These are phyloP conservation scores for Lippia alba DNA, from an alignment of 305 asterid genomes.

Conservation along the genomic window DNA sequence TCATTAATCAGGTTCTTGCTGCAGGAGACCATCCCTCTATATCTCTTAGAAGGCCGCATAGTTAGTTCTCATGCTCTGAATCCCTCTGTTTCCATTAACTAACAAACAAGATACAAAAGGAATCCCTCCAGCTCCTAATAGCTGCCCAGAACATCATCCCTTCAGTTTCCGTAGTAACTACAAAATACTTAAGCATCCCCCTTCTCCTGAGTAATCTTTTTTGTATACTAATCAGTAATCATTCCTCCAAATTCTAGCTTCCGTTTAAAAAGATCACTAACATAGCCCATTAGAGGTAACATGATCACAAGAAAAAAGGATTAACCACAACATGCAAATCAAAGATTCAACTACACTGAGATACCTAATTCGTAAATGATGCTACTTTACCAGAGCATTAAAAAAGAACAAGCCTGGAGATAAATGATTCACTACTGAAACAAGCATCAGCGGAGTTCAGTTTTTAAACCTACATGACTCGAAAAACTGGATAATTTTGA, in stretches of 20 bases:
- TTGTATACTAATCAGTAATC: not conserved
- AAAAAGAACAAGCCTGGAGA: not conserved
- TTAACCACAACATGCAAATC: conserved; percentile 2
- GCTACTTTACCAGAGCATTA: conserved; percentile 1
- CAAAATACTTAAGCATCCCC: not conserved
- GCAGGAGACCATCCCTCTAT: not conserved
- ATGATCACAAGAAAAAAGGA: conserved; percentile 11
- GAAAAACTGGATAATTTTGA: conserved; percentile 1
- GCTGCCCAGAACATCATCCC: conserved; percentile 2
- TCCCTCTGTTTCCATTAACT: not conserved
- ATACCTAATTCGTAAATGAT: not conserved
- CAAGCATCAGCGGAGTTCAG: conserved; percentile 2
- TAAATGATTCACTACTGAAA: conserved; percentile 3
- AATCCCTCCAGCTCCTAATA: not conserved
- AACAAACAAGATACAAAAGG: not conserved
- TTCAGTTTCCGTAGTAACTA: not conserved
- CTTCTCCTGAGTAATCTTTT: conserved; percentile 5
- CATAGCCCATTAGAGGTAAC: conserved; percentile 16
- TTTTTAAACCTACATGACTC: conserved; percentile 9
- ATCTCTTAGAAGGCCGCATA: not conserved
- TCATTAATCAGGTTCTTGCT: not conserved
- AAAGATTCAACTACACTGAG: not conserved
- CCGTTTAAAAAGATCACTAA: not conserved
- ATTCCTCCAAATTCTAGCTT: not conserved
- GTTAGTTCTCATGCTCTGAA: not conserved